Evolutionary conservation across 257 asterid species (phyloP).

Genomic region (Salvia miltiorrhiza): DNA sequence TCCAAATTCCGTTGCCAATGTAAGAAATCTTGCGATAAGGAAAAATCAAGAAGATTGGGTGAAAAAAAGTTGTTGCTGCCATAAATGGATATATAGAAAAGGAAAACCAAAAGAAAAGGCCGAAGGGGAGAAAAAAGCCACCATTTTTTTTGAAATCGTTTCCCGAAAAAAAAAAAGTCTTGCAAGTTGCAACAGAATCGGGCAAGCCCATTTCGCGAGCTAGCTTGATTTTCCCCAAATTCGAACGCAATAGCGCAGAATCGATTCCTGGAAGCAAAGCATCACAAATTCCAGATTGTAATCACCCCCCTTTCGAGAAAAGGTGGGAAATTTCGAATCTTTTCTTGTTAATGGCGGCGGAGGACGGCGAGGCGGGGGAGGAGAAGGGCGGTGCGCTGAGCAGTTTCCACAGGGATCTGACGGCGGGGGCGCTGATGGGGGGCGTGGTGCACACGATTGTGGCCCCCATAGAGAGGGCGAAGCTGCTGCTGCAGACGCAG

Average conservation of each 20-base stretch:
- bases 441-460: slow-evolving; percentile 97
- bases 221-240: slow-evolving; percentile 13
- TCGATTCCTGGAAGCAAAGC: neutral
- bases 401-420: slow-evolving; percentile 74
- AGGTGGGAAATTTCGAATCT: slow-evolving; percentile 6
- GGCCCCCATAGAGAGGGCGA: slow-evolving; percentile 96
- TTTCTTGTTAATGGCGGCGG: slow-evolving; percentile 23
- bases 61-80: neutral
- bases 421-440: slow-evolving; percentile 94
- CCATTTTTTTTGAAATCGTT: neutral
- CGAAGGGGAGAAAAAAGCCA: neutral
- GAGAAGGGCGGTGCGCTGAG: slow-evolving; percentile 38
- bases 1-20: neutral
- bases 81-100: neutral
- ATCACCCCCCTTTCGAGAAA: neutral
- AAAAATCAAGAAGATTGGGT: neutral
- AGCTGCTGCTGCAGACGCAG: slow-evolving; percentile 93
- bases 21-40: neutral
- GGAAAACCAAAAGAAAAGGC: neutral
- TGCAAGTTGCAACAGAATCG: slow-evolving; percentile 11
- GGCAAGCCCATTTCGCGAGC: slow-evolving; percentile 10
- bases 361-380: slow-evolving; percentile 29
- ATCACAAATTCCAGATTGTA: neutral
- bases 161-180: neutral
- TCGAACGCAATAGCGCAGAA: neutral